Percentiles rank a stretch among this genome's conserved stretches.
Conservation (phyloP, 805 yeast genomes). For the Wickerhamomyces queroliae region DNA sequence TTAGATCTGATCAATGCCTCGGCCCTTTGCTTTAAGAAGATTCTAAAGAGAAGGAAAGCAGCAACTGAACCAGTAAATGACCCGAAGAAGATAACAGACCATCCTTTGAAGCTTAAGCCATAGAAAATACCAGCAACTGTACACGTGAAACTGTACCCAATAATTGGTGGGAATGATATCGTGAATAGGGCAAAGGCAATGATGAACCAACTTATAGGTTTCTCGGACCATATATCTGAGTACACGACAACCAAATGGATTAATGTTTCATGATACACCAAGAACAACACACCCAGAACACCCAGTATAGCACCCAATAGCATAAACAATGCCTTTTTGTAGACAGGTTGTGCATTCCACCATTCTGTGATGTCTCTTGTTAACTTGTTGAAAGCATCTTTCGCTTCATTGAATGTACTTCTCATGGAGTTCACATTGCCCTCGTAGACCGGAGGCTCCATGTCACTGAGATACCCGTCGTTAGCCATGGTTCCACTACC, state of each 20-base stretch:
- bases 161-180: slow-evolving; percentile 85
- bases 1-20: slow-evolving; percentile 52
- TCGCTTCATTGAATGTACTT: neutral
- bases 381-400: neutral
- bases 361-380: slow-evolving; percentile 4
- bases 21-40: slow-evolving; percentile 52
- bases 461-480: too few species aligned
- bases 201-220: slow-evolving; percentile 32
- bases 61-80: slow-evolving; percentile 67
- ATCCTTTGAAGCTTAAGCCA: slow-evolving; percentile 70
- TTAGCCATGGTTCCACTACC: too few species aligned
- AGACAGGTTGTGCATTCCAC: slow-evolving; percentile 11
- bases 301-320: neutral
- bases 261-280: slow-evolving; percentile 14
- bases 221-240: slow-evolving; percentile 19
- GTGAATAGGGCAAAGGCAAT: slow-evolving; percentile 49
- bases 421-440: neutral
- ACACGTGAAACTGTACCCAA: slow-evolving; percentile 73
- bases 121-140: slow-evolving; percentile 74
- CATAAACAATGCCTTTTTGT: slow-evolving; percentile 2
- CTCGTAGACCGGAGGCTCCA: slow-evolving; percentile 1
- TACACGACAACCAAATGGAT: slow-evolving; percentile 15
- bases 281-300: slow-evolving; percentile 4
- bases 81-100: slow-evolving; percentile 67
- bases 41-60: slow-evolving; percentile 67